phyloP scores from a whole-genome alignment of 495 filamentous ascomycete species.

The Aspergillus indologenus region DNA sequence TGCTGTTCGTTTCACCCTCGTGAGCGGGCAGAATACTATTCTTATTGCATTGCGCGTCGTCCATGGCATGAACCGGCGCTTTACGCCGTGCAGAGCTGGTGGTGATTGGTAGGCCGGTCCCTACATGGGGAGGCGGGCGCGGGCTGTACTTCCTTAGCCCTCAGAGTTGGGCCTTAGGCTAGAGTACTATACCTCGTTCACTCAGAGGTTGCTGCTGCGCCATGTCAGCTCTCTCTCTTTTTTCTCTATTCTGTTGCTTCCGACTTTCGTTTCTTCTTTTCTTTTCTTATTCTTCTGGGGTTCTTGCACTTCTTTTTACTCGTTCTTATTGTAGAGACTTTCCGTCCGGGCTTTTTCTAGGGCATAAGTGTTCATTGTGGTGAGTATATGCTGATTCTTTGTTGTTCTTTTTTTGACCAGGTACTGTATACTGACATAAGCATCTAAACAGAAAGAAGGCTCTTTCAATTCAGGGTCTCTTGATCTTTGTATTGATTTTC shows the following conservation, averaged over 20 bases:
- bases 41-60: background rate
- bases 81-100: background rate
- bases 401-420: background rate
- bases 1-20: background rate
- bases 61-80: background rate
- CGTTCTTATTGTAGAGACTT: slow-evolving; percentile 1
- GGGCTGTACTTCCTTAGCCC: background rate
- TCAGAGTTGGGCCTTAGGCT: background rate
- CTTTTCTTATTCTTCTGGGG: slow-evolving; percentile 14
- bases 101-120: background rate
- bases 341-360: background rate
- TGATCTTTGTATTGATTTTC: background rate
- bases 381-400: background rate
- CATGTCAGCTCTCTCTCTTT: slow-evolving; percentile 15
- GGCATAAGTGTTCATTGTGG: background rate
- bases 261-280: slow-evolving; percentile 5
- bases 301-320: too few species aligned
- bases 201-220: slow-evolving; percentile 14
- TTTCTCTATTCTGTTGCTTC: background rate
- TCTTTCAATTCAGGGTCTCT: too few species aligned
- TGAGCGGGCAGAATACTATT: background rate
- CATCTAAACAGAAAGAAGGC: too few species aligned
- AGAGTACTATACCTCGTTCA: too few species aligned
- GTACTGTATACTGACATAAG: background rate
- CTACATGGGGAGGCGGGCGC: background rate